phyloP scores from a whole-genome alignment of 345 rosid species.

The Hypericum androsaemum region DNA sequence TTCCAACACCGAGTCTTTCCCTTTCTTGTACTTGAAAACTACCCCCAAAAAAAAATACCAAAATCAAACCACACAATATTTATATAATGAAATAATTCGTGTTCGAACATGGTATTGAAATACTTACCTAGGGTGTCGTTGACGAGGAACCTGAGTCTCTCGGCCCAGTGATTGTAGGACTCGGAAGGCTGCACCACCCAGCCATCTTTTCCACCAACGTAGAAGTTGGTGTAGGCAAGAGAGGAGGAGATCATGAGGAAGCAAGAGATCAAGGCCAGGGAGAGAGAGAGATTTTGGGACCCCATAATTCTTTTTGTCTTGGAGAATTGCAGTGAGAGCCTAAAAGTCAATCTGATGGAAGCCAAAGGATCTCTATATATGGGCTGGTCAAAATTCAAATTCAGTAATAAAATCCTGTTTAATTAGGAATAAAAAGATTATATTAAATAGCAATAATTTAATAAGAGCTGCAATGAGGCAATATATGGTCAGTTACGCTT shows the following conservation, averaged over 20 bases:
- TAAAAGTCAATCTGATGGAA: too few species aligned
- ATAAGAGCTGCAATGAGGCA: too few species aligned
- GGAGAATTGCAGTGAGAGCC: too few species aligned
- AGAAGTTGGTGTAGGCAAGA: neutral
- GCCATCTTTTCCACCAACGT: neutral
- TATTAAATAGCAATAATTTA: too few species aligned
- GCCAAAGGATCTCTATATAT: too few species aligned
- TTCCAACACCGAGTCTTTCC: constrained; percentile 44
- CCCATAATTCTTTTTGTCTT: too few species aligned
- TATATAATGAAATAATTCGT: neutral
- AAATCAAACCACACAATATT: neutral
- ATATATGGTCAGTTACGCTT: too few species aligned
- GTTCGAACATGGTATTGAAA: neutral
- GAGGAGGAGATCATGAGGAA: neutral
- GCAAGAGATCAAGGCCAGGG: too few species aligned
- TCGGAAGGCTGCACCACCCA: constrained; percentile 1
- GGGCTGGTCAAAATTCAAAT: too few species aligned
- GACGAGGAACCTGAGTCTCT: neutral
- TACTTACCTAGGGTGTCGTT: constrained; percentile 1
- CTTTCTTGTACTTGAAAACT: constrained; percentile 45
- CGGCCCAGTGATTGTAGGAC: constrained; percentile 3
- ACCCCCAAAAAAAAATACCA: neutral
- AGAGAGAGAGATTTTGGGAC: too few species aligned
- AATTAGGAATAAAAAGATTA: too few species aligned
- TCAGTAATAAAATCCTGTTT: too few species aligned